Conservation (phyloP, 257 asterid genomes). For the Fraxinus americana region DNA sequence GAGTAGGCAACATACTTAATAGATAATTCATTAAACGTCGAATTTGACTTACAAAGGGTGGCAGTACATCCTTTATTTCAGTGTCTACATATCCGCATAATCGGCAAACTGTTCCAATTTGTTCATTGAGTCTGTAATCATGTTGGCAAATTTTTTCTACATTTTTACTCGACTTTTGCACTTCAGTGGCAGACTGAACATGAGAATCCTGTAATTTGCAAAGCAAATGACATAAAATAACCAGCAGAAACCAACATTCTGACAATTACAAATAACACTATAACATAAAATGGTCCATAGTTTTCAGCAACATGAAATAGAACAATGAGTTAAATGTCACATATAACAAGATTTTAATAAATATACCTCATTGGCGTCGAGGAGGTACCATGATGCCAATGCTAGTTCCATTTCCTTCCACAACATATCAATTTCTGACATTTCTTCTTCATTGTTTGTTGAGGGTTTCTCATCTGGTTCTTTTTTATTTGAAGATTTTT, state of each 20-base stretch:
- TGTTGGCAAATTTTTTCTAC: slow-evolving; percentile 58
- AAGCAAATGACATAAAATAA: not conserved
- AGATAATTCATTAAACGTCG: not conserved
- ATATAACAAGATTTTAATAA: slow-evolving; percentile 1
- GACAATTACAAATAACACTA: not conserved
- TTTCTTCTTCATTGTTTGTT: slow-evolving; percentile 48
- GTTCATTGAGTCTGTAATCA: slow-evolving; percentile 76
- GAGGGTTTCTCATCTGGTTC: slow-evolving; percentile 42
- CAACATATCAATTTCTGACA: slow-evolving; percentile 78
- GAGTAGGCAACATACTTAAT: not conserved
- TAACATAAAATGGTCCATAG: not conserved
- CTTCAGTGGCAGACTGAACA: slow-evolving; percentile 32
- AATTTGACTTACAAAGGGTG: slow-evolving; percentile 71
- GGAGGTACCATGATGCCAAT: slow-evolving; percentile 76
- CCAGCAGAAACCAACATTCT: not conserved
- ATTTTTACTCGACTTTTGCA: slow-evolving; percentile 31
- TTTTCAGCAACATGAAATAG: not conserved
- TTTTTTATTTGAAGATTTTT: slow-evolving; percentile 32
- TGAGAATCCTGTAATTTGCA: slow-evolving; percentile 47
- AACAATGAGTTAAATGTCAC: not conserved
- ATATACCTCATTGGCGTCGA: slow-evolving; percentile 75
- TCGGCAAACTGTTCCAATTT: slow-evolving; percentile 79
- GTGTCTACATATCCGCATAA: slow-evolving; percentile 76
- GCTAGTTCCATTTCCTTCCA: slow-evolving; percentile 99
- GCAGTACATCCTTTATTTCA: slow-evolving; percentile 84